Percentiles rank a stretch among this genome's conserved stretches.
phyloP scores from a whole-genome alignment of 306 rosid species.

The Calophaca sinica region DNA sequence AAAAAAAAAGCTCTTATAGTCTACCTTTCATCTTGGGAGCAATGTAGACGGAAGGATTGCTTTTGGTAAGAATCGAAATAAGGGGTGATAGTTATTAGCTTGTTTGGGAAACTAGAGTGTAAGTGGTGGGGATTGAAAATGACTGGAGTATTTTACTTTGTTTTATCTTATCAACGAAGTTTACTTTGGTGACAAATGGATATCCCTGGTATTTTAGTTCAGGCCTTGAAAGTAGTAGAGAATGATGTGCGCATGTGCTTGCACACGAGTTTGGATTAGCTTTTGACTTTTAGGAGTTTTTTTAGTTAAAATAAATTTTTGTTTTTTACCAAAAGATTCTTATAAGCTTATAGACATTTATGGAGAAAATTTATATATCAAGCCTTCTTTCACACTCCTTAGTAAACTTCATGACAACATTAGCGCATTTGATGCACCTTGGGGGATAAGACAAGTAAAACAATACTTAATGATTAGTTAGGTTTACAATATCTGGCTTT shows the following conservation, averaged over 20 bases:
- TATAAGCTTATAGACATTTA: no score
- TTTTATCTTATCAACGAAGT: constrained; percentile 30
- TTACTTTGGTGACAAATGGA: constrained; percentile 5
- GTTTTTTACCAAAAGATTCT: no score
- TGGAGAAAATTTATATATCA: no score
- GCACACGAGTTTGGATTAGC: neutral
- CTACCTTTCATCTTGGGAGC: constrained; percentile 19
- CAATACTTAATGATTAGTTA: neutral
- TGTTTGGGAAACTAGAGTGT: constrained; percentile 15
- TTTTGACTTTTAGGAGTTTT: neutral
- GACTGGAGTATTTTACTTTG: constrained; percentile 8
- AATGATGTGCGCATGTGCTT: neutral
- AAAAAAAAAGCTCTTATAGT: neutral
- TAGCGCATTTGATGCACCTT: neutral
- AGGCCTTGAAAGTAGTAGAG: constrained; percentile 17
- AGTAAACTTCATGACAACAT: neutral
- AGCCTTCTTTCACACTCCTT: constrained; percentile 17
- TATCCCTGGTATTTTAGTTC: constrained; percentile 25
- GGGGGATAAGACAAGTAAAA: neutral
- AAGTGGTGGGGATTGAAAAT: constrained; percentile 19
- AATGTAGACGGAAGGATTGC: neutral
- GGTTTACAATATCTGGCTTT: neutral
- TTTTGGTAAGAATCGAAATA: constrained; percentile 2
- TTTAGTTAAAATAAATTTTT: neutral
- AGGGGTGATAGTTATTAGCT: neutral